phyloP scores from a whole-genome alignment of 331 rosid species.

The Quercus tomentella region DNA sequence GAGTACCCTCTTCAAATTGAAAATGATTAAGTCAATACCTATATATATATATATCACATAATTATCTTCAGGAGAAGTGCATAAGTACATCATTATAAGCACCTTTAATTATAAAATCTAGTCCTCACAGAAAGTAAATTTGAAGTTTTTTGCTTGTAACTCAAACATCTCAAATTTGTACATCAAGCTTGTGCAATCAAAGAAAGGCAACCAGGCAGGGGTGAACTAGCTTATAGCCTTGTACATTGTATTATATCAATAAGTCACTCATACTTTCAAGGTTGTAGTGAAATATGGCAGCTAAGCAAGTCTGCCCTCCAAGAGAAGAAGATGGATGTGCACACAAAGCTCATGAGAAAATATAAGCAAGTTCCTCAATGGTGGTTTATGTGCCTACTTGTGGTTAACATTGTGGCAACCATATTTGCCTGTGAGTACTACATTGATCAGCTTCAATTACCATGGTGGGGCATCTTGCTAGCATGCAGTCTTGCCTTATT shows the following conservation, averaged over 20 bases:
- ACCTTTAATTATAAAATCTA: neutral
- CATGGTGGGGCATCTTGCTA: conserved; percentile 84
- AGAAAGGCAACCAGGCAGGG: neutral
- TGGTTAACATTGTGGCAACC: conserved; percentile 44
- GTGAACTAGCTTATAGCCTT: neutral
- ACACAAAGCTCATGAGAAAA: conserved; percentile 72
- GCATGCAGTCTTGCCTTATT: conserved; percentile 58
- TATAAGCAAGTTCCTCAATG: conserved; percentile 67
- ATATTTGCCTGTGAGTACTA: conserved; percentile 55
- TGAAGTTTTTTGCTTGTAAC: neutral
- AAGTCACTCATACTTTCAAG: neutral
- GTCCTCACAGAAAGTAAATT: neutral
- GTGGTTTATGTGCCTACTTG: conserved; percentile 73
- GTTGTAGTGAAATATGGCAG: conserved; percentile 59
- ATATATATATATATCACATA: neutral
- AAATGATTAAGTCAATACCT: neutral
- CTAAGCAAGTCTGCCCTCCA: conserved; percentile 69
- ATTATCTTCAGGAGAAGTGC: neutral
- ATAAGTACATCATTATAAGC: neutral
- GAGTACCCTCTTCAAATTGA: neutral
- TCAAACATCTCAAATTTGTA: neutral
- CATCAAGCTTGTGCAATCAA: neutral
- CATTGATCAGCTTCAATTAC: conserved; percentile 58
- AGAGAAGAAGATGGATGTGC: conserved; percentile 62
- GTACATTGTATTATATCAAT: neutral